Conservation (phyloP, 2,329 filamentous ascomycete genomes). For the Cercospora berteroae region DNA sequence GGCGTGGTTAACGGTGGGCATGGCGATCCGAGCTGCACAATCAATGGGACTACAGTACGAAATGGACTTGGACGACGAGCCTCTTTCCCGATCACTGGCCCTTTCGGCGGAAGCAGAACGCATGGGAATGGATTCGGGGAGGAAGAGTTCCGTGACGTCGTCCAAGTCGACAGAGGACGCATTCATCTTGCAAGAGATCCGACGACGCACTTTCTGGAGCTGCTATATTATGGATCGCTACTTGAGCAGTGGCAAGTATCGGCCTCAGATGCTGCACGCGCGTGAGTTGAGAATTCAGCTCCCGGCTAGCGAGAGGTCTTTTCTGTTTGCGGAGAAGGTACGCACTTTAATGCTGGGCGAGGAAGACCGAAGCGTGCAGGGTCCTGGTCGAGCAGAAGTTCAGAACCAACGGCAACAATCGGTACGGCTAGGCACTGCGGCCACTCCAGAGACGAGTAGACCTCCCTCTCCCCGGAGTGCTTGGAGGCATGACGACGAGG, state of each 20-base stretch:
- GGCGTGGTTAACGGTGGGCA: constrained; percentile 66
- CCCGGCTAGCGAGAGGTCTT: constrained; percentile 65
- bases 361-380: constrained; percentile 40
- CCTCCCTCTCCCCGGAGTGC: constrained; percentile 22
- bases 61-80: constrained; percentile 44
- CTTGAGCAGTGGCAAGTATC: constrained; percentile 62
- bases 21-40: constrained; percentile 59
- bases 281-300: constrained; percentile 64
- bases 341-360: constrained; percentile 52
- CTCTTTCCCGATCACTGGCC: constrained; percentile 39
- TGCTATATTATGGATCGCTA: constrained; percentile 71
- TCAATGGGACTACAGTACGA: constrained; percentile 61
- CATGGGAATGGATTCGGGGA: constrained; percentile 33
- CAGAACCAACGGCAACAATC: constrained; percentile 50
- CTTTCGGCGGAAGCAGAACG: constrained; percentile 42
- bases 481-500: constrained; percentile 35
- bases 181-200: constrained; percentile 62
- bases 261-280: constrained; percentile 58
- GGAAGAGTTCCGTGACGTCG: constrained; percentile 32
- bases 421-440: constrained; percentile 31
- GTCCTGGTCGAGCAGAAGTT: constrained; percentile 40
- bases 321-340: constrained; percentile 61
- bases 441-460: constrained; percentile 24
- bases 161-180: constrained; percentile 36
- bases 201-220: constrained; percentile 70